Base-by-base conservation (phyloP, 2,329 filamentous ascomycete species). In the Grosmannia clavigera region DNA sequence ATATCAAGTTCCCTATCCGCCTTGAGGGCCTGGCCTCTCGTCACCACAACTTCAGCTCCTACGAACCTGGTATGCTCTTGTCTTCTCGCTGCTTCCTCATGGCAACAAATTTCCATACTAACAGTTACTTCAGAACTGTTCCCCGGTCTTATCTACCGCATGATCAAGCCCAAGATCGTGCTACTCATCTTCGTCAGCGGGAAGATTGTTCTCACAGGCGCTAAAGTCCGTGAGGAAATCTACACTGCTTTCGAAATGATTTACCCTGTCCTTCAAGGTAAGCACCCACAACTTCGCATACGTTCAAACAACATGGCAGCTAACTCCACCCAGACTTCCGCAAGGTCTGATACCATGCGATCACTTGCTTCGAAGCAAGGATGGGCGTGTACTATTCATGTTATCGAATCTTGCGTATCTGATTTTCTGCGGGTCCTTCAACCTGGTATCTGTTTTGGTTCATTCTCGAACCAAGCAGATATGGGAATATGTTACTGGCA, bases 131-230 rank as follows among this genome's bases (percentile, higher is more conserved):
- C 58, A 19, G 94, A 99, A 72, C 75, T 99, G 73, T 99, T 99
- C 83, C 94, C 94, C 70, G 94, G 94, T 84, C 86, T 99, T 58
- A 99, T 99, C 77, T 99, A 99, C 78, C 90, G 94, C 73, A 99
- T 99, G 94, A 96, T 97, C 81, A 97, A 97, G 81, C 94, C 94
- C n/a, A 97, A 97, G 85, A 96, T 97, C 67, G 92, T 97, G 58
- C 85, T 97, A 25, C 80, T 97, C 71, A 96, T 99, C 74, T 97
- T 97, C 78, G 92, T 97, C 70, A 94, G 88, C 69, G 94, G 92
- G 71, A 97, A 97, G 82, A 97, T 97, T 64, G 94, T 97, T 69
- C 82, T 97, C 71, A 97, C 94, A 52, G 94, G 94, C 70, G 94
- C 94, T 66, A 97, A 99, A 74, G 92, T 99, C 66, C 88, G 94